Percentiles rank a stretch among this genome's conserved stretches.
These are phyloP conservation scores for Trichophyton schoenleinii DNA, from an alignment of 2,329 filamentous ascomycete species.

Conservation along the genomic window DNA sequence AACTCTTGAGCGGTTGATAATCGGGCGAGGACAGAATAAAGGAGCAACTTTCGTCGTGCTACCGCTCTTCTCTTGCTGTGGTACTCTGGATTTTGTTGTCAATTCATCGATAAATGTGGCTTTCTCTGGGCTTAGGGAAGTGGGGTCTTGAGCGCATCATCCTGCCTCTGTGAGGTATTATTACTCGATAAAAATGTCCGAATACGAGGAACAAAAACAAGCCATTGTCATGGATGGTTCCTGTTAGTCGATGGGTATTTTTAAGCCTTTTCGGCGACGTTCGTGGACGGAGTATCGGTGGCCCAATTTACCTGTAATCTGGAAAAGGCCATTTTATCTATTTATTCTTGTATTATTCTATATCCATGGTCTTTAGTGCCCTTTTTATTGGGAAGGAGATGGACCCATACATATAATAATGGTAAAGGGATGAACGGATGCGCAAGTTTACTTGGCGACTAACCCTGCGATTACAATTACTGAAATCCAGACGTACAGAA, in stretches of 20 bases:
- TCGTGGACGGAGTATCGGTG: neutral
- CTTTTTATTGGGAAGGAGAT: too few species aligned
- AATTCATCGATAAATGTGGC: neutral
- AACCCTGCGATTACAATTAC: neutral
- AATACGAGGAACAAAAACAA: slow-evolving; percentile 1
- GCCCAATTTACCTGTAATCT: neutral
- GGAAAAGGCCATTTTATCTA: neutral
- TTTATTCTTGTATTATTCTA: neutral
- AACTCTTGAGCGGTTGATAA: neutral
- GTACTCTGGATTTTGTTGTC: neutral
- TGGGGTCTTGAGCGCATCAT: neutral
- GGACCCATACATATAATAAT: neutral
- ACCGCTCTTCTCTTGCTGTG: too few species aligned
- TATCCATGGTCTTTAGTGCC: neutral
- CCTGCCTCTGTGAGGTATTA: neutral
- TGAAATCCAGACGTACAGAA: neutral
- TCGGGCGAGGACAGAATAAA: neutral
- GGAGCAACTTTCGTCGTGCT: neutral
- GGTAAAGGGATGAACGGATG: neutral
- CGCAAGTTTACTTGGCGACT: neutral
- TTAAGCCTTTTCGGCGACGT: neutral
- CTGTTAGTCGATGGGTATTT: neutral
- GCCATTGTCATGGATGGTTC: slow-evolving; percentile 1
- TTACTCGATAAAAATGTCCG: slow-evolving; percentile 2
- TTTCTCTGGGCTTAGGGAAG: neutral